phyloP scores from a whole-genome alignment of 192 early-diverging fungal genomes.

The Podila epicladia region DNA sequence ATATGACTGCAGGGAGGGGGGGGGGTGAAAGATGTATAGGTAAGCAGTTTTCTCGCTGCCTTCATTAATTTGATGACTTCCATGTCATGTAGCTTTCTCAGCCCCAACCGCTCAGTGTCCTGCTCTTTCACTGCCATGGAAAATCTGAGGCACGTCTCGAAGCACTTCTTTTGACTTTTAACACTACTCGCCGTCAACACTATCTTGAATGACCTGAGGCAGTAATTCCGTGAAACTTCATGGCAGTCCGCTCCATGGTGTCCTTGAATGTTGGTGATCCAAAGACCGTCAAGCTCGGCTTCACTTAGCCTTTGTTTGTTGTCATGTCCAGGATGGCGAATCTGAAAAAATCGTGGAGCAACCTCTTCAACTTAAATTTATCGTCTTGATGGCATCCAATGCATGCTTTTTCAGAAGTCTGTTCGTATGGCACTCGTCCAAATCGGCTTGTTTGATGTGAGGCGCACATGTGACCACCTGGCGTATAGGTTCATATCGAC shows the following conservation, averaged over 20 bases:
- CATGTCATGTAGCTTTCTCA: conserved; percentile 11
- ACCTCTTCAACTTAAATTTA: conserved; percentile 27
- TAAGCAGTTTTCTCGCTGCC: conserved; percentile 22
- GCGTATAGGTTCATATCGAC: too few species aligned
- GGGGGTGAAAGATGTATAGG: conserved; percentile 10
- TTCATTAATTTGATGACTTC: conserved; percentile 18
- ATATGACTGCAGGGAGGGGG: too few species aligned
- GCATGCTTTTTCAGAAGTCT: too few species aligned
- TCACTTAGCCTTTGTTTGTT: conserved; percentile 16
- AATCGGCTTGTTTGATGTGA: too few species aligned
- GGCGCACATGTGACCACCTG: too few species aligned
- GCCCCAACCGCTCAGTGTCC: conserved; percentile 9
- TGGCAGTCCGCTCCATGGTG: conserved; percentile 18
- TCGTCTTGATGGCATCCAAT: conserved; percentile 30
- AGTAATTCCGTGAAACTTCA: conserved; percentile 32
- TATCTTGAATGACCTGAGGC: conserved; percentile 23
- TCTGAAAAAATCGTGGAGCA: conserved; percentile 23
- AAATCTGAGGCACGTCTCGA: conserved; percentile 32
- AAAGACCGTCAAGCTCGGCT: conserved; percentile 16
- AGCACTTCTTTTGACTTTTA: conserved; percentile 18
- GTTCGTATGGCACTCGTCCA: too few species aligned
- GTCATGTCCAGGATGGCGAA: conserved; percentile 27
- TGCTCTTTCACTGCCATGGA: conserved; percentile 16
- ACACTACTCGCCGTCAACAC: background rate
- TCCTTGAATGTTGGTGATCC: conserved; percentile 29